Conservation (phyloP, 768 basidiomycete species). For the Phlegmacium glaucopus region DNA sequence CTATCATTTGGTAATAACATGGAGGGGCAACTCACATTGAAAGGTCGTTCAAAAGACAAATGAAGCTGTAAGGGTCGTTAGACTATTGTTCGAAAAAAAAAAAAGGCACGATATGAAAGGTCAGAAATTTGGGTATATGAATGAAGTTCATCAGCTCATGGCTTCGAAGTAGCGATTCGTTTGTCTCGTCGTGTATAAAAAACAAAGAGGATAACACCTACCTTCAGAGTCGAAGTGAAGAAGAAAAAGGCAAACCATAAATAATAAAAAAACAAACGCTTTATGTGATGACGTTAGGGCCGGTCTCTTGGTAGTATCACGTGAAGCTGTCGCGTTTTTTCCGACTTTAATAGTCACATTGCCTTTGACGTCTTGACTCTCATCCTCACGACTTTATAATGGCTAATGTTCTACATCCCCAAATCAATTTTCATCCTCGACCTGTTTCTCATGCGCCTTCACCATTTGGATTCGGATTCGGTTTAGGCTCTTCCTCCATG, state of each 20-base stretch:
- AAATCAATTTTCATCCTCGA: conserved; percentile 59
- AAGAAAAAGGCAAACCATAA: conserved; percentile 10
- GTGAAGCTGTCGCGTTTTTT: not conserved
- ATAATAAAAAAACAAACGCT: conserved; percentile 11
- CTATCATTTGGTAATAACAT: conserved; percentile 43
- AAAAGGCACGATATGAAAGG: conserved; percentile 24
- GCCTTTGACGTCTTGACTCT: conserved; percentile 12
- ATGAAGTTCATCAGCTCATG: conserved; percentile 59
- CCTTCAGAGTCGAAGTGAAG: conserved; percentile 2
- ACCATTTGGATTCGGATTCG: conserved; percentile 74
- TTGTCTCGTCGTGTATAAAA: conserved; percentile 55
- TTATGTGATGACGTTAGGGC: conserved; percentile 30
- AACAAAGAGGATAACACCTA: conserved; percentile 10
- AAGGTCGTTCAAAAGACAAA: not conserved
- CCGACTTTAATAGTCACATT: conserved; percentile 1
- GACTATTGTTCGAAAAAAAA: conserved; percentile 10
- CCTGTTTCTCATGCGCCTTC: conserved; percentile 59
- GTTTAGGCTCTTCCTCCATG: conserved; percentile 44
- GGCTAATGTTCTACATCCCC: conserved; percentile 70
- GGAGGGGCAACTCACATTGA: conserved; percentile 25
- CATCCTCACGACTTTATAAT: conserved; percentile 37
- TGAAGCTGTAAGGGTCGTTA: conserved; percentile 9
- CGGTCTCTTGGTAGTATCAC: conserved; percentile 12
- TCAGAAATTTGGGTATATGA: conserved; percentile 95
- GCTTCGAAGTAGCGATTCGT: conserved; percentile 92